A percentile compares a stretch with the other conserved stretches of the same genome.
Conservation (phyloP, 352 stramenopile genomes). For the Phytophthora cryptogea region DNA sequence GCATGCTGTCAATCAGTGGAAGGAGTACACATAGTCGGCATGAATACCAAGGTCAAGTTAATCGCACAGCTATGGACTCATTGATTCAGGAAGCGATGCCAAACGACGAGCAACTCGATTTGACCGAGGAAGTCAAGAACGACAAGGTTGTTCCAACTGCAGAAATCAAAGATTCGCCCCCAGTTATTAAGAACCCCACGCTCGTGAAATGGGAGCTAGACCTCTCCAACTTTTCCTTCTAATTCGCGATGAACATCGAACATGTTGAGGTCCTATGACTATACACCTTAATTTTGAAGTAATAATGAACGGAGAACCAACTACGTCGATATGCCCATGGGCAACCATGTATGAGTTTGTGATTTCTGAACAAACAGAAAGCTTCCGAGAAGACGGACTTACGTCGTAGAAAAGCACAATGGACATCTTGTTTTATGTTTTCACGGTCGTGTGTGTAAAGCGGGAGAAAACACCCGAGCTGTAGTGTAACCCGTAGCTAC, state of each 20-base stretch:
- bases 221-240: conserved; percentile 58
- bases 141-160: background rate
- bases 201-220: conserved; percentile 61
- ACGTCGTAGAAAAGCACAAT: too few species aligned
- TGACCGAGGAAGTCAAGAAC: background rate
- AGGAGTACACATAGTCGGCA: background rate
- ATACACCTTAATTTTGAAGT: too few species aligned
- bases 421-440: too few species aligned
- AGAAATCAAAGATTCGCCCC: background rate
- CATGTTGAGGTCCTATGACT: too few species aligned
- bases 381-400: too few species aligned
- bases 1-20: background rate
- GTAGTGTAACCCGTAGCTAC: background rate
- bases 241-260: background rate
- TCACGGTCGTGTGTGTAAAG: too few species aligned
- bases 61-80: background rate
- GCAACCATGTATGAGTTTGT: too few species aligned
- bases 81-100: conserved; percentile 2
- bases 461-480: too few species aligned
- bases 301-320: too few species aligned
- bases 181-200: conserved; percentile 18
- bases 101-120: background rate
- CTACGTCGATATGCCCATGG: too few species aligned
- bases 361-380: too few species aligned
- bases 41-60: background rate